Conservation (phyloP, 2,329 filamentous ascomycete species). For the Alternaria conjuncta region DNA sequence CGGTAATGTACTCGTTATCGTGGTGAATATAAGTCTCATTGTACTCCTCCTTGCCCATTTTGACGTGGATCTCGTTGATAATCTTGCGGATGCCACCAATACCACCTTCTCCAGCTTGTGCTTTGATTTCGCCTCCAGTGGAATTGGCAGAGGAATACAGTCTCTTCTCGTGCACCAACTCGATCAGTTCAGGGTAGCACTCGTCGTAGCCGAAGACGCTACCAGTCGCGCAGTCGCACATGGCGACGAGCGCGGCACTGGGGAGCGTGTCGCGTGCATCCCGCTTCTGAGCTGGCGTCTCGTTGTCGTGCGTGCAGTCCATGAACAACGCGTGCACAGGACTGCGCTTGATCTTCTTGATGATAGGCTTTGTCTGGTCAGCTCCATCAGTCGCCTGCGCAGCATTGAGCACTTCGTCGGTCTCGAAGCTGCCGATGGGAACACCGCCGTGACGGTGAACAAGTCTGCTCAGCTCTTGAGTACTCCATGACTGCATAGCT, state of each 20-base stretch:
- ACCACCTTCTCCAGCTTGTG: constrained; percentile 76
- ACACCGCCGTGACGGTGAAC: constrained; percentile 93
- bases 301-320: constrained; percentile 99
- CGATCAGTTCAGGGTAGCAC: constrained; percentile 90
- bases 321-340: constrained; percentile 95
- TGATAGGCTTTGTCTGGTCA: constrained; percentile 50
- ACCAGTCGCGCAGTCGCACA: constrained; percentile 93
- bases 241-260: constrained; percentile 90
- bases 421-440: constrained; percentile 95
- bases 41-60: constrained; percentile 95
- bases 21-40: constrained; percentile 97
- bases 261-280: constrained; percentile 93
- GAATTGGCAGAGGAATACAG: constrained; percentile 82
- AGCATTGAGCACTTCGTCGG: constrained; percentile 79
- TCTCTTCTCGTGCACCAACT: constrained; percentile 87
- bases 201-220: constrained; percentile 99
- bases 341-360: constrained; percentile 83
- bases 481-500: constrained; percentile 98
- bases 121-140: constrained; percentile 61
- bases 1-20: constrained; percentile 93
- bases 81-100: constrained; percentile 92
- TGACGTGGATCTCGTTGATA: constrained; percentile 89
- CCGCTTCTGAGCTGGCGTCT: constrained; percentile 92
- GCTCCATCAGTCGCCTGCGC: constrained; percentile 52
- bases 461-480: constrained; percentile 86